phyloP scores from a whole-genome alignment of 768 basidiomycete genomes.

The Leccinum disarticulatum region DNA sequence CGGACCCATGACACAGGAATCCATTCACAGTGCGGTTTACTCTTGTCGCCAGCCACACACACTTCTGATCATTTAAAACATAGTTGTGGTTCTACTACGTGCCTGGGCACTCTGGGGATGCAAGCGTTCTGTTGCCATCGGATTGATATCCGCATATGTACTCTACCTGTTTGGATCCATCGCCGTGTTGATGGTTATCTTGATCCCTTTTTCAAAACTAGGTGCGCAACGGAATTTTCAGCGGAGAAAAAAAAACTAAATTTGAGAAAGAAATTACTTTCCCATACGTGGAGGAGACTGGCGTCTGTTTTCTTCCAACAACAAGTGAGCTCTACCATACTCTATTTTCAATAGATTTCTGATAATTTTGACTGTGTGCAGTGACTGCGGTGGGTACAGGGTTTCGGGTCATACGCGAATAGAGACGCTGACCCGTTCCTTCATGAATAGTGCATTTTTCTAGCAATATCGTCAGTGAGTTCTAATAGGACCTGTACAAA shows the following conservation, averaged over 20 bases:
- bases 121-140: background rate
- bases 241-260: background rate
- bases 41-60: background rate
- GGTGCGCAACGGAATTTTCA: background rate
- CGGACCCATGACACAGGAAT: conserved; percentile 4
- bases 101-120: conserved; percentile 23
- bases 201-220: too few relatives aligned
- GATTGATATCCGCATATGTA: conserved; percentile 12
- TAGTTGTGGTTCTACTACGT: conserved; percentile 21
- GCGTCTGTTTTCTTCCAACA: background rate
- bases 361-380: background rate
- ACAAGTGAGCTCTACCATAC: background rate
- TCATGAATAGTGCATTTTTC: conserved; percentile 5
- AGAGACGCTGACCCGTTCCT: background rate
- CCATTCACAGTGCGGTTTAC: conserved; percentile 12
- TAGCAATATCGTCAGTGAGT: conserved; percentile 1
- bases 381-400: background rate
- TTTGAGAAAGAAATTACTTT: background rate
- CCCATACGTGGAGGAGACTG: background rate
- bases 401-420: background rate
- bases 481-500: too few relatives aligned
- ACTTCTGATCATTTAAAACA: background rate
- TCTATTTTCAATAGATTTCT: background rate
- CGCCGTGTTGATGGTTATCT: background rate
- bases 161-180: conserved; percentile 2